Evolutionary conservation across 805 yeast species (phyloP).

Genomic region (Saturnispora gosingensis): DNA sequence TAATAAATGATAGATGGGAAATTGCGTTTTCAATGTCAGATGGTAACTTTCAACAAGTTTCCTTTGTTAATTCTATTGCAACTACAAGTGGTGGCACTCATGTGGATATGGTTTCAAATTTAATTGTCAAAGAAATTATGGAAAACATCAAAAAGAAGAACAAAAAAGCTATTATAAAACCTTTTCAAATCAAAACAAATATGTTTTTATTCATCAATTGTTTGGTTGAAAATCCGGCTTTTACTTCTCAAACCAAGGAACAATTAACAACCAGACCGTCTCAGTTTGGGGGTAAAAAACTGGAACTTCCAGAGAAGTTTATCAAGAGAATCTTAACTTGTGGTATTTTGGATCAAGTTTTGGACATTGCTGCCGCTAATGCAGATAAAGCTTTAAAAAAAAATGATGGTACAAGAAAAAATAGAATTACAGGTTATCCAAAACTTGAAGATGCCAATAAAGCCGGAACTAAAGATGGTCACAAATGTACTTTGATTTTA

Average conservation of each 20-base stretch:
- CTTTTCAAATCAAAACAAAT: constrained; percentile 81
- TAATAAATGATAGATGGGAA: constrained; percentile 87
- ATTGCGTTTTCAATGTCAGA: constrained; percentile 91
- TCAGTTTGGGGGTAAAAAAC: constrained; percentile 81
- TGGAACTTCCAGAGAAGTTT: constrained; percentile 67
- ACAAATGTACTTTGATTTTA: constrained; percentile 82
- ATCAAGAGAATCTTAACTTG: constrained; percentile 66
- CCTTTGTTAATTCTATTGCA: constrained; percentile 95
- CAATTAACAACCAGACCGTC: constrained; percentile 82
- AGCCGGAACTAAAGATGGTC: constrained; percentile 91
- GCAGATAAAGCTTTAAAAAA: constrained; percentile 82
- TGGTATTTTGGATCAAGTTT: constrained; percentile 59
- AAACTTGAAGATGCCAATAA: constrained; percentile 92
- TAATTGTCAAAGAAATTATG: constrained; percentile 66
- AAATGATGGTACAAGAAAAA: constrained; percentile 79
- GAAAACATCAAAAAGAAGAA: constrained; percentile 63
- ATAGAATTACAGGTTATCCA: constrained; percentile 78
- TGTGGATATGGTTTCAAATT: constrained; percentile 77
- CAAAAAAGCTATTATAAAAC: constrained; percentile 62
- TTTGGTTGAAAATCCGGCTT: constrained; percentile 91
- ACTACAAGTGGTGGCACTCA: constrained; percentile 97
- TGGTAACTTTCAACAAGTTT: constrained; percentile 83
- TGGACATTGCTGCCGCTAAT: constrained; percentile 78
- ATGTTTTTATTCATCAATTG: constrained; percentile 89
- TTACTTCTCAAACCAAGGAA: constrained; percentile 95